A percentile compares a stretch with the other conserved stretches of the same genome.
Conservation (phyloP, 2,329 filamentous ascomycete species). For the Claviceps sp. region DNA sequence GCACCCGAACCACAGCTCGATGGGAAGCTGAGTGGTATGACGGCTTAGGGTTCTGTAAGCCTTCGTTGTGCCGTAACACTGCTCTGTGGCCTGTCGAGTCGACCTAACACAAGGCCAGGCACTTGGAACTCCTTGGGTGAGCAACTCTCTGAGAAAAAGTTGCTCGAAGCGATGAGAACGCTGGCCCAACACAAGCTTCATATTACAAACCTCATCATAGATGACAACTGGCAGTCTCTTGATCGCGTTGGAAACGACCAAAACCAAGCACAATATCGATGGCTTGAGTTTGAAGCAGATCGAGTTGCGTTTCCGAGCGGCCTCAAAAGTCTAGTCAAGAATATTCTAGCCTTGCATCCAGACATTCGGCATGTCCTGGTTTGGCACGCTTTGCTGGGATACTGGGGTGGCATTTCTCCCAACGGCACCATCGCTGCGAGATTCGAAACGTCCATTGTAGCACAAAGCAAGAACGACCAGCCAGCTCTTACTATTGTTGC, state of each 20-base stretch:
- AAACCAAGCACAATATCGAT: slow-evolving; percentile 46
- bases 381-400: slow-evolving; percentile 83
- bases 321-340: slow-evolving; percentile 54
- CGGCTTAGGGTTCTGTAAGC: slow-evolving; percentile 72
- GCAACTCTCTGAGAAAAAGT: slow-evolving; percentile 64
- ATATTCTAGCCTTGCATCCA: slow-evolving; percentile 55
- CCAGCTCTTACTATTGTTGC: slow-evolving; percentile 50
- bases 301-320: slow-evolving; percentile 66
- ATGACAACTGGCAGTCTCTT: slow-evolving; percentile 90
- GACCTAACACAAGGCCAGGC: slow-evolving; percentile 23
- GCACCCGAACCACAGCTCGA: slow-evolving; percentile 37
- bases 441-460: slow-evolving; percentile 60
- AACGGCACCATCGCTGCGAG: slow-evolving; percentile 57
- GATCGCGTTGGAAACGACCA: slow-evolving; percentile 34
- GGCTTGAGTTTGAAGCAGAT: slow-evolving; percentile 80
- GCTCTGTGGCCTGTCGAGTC: slow-evolving; percentile 9
- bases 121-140: slow-evolving; percentile 94
- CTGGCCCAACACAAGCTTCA: slow-evolving; percentile 61
- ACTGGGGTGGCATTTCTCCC: slow-evolving; percentile 81
- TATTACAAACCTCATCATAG: slow-evolving; percentile 79
- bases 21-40: slow-evolving; percentile 90
- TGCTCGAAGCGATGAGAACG: slow-evolving; percentile 60
- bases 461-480: slow-evolving; percentile 39
- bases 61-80: neutral
- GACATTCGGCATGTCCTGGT: slow-evolving; percentile 75